Evolutionary conservation across 441 rosid genomes (phyloP), one percentile per base, ranked within the genome.

Genomic region (Adansonia gregorii): DNA sequence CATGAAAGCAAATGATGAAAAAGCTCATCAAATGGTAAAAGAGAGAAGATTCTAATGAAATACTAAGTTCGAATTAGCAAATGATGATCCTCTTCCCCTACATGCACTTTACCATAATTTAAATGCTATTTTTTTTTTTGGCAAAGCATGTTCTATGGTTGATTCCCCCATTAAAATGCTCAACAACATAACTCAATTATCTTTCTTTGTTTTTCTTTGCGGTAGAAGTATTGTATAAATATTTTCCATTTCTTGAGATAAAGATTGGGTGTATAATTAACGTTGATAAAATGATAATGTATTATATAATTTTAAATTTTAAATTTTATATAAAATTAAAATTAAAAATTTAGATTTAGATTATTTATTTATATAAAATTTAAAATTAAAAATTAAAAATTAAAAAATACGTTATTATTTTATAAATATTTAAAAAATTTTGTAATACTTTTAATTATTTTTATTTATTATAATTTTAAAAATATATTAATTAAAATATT

Each of bases 1-100:
- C 31, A 52, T 55, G 60, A 22, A 49, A 12, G 48, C 48, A 22
- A 75, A 65, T 27, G 61, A 65, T 64, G 72, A 17, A 31, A 67
- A 64, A 52, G 17, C 20, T 52, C 72, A 35, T 49, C 22, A 63
- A 55, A 63, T 35, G 67, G 39, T 60, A 35, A 72, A 35, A 54
- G 27, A 24, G 9, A 55, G 12, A 48, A 49, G 43, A 49, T 52
- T 4, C 9, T 43, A 10, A 14, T 45, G 46, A 41, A 9, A 12
- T 10, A 24, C 22, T n/a, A 8, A 19, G 60, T 55, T n/a, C 22
- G 10, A n/a, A 19, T 55, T 17, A n/a, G 11, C 17, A 27, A 27
- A 27, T 27, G 35, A 27, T 27, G 35, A 27, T 27, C 35, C 35
- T 27, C 35, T 27, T 27, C 35, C 35, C 35, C 35, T 27, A 27